phyloP scores from a whole-genome alignment of 352 stramenopile genomes.

The Elongisporangium prolatum region DNA sequence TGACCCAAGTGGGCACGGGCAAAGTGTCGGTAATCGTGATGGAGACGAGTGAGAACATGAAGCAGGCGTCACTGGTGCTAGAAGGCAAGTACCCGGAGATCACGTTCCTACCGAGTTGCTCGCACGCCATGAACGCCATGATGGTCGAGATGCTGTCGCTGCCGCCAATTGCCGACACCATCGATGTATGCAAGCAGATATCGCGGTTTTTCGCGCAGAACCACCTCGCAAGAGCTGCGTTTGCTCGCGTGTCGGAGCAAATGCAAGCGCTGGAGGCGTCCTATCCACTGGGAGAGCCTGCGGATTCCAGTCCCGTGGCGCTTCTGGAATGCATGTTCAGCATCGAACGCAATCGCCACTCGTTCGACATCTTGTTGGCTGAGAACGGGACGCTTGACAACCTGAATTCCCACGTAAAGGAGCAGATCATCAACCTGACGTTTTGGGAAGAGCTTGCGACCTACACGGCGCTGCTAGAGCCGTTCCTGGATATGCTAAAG shows the following conservation, averaged over 20 bases:
- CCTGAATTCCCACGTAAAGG: slow-evolving; percentile 28
- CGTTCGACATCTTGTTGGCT: slow-evolving; percentile 50
- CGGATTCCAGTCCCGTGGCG: slow-evolving; percentile 20
- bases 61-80: slow-evolving; percentile 37
- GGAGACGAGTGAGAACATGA: slow-evolving; percentile 52
- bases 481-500: slow-evolving; percentile 67
- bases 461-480: slow-evolving; percentile 51
- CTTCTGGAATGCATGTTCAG: slow-evolving; percentile 46
- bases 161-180: slow-evolving; percentile 27
- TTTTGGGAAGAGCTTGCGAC: slow-evolving; percentile 58
- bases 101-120: slow-evolving; percentile 61
- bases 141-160: slow-evolving; percentile 51
- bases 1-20: slow-evolving; percentile 48
- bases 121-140: slow-evolving; percentile 53
- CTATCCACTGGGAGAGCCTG: slow-evolving; percentile 24
- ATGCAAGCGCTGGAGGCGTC: slow-evolving; percentile 37
- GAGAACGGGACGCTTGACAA: slow-evolving; percentile 36
- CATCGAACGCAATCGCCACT: slow-evolving; percentile 50
- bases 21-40: slow-evolving; percentile 56
- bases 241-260: slow-evolving; percentile 43
- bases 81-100: slow-evolving; percentile 51
- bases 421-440: slow-evolving; percentile 34
- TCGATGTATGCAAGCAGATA: slow-evolving; percentile 38
- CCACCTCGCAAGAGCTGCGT: slow-evolving; percentile 32
- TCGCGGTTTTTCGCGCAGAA: slow-evolving; percentile 40